Evolutionary conservation across 176 grass and related monocot species (phyloP).

Genomic region (Carex littledalei): DNA sequence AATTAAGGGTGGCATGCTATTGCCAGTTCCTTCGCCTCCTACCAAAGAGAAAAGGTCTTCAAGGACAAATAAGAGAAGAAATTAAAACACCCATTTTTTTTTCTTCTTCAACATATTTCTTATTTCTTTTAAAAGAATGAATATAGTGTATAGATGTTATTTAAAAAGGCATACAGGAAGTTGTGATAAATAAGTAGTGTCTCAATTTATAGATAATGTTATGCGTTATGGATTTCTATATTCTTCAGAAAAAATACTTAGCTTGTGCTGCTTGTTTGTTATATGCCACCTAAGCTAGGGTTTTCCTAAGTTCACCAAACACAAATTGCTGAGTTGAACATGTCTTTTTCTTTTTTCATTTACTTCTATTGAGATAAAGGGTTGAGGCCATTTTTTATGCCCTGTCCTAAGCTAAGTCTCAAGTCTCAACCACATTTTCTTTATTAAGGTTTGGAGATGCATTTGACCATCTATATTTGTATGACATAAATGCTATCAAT

Average conservation of each 20-base stretch:
- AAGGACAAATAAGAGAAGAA: constrained; percentile 64
- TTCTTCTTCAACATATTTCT: background rate
- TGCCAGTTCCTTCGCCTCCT: constrained; percentile 56
- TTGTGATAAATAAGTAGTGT: background rate
- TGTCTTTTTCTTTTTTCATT: too few species aligned
- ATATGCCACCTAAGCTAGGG: background rate
- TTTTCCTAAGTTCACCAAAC: background rate
- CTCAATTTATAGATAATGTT: background rate
- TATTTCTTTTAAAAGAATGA: background rate
- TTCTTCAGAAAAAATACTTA: background rate
- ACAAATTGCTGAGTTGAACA: too few species aligned
- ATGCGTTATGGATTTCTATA: background rate
- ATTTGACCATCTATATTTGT: too few species aligned
- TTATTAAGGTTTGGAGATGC: too few species aligned
- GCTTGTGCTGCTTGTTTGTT: background rate
- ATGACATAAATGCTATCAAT: too few species aligned
- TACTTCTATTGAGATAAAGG: too few species aligned
- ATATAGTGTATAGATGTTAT: background rate
- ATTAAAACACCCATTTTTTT: constrained; percentile 19
- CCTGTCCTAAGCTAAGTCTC: too few species aligned
- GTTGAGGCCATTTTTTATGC: too few species aligned
- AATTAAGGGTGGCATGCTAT: constrained; percentile 60
- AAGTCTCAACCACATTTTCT: too few species aligned
- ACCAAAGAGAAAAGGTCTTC: constrained; percentile 57
- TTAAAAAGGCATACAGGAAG: background rate